Conservation (phyloP, 1,284 basidiomycete species). For the Neotropicomus parvogracilis region DNA sequence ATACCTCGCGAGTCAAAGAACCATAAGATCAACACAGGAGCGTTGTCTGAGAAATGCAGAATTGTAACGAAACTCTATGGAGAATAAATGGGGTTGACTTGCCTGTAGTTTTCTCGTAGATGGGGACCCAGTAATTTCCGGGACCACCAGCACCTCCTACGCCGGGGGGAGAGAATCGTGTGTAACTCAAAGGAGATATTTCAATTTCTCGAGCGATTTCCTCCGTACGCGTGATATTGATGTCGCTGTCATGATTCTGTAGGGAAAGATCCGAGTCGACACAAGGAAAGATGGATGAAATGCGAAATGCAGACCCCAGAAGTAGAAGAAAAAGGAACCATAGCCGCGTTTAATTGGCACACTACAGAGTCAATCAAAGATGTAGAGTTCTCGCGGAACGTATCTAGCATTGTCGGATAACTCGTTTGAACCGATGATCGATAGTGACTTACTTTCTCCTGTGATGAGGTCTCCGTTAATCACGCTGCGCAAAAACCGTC, state of each 20-base stretch:
- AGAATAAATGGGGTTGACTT: neutral
- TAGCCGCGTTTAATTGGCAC: constrained; percentile 43
- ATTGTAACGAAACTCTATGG: neutral
- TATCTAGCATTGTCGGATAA: constrained; percentile 40
- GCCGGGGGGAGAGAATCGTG: constrained; percentile 51
- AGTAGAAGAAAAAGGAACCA: constrained; percentile 52
- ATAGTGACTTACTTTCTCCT: constrained; percentile 49
- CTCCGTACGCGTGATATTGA: constrained; percentile 60
- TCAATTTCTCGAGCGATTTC: constrained; percentile 55
- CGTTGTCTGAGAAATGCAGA: constrained; percentile 34
- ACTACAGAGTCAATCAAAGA: constrained; percentile 49
- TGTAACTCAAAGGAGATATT: constrained; percentile 60
- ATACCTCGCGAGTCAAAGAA: constrained; percentile 70
- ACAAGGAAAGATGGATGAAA: neutral
- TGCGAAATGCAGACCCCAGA: constrained; percentile 46
- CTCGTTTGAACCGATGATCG: neutral
- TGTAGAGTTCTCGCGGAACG: constrained; percentile 56
- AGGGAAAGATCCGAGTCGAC: neutral
- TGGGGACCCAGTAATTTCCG: constrained; percentile 69
- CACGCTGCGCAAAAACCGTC: constrained; percentile 38
- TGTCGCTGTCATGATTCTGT: constrained; percentile 68
- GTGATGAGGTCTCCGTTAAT: constrained; percentile 66
- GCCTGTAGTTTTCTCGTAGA: constrained; percentile 37
- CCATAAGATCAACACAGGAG: constrained; percentile 56
- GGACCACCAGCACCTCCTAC: constrained; percentile 61